Percentiles rank a stretch among this genome's conserved stretches.
Conservation (phyloP, 306 rosid species). For the Pterocarpus santalinus region DNA sequence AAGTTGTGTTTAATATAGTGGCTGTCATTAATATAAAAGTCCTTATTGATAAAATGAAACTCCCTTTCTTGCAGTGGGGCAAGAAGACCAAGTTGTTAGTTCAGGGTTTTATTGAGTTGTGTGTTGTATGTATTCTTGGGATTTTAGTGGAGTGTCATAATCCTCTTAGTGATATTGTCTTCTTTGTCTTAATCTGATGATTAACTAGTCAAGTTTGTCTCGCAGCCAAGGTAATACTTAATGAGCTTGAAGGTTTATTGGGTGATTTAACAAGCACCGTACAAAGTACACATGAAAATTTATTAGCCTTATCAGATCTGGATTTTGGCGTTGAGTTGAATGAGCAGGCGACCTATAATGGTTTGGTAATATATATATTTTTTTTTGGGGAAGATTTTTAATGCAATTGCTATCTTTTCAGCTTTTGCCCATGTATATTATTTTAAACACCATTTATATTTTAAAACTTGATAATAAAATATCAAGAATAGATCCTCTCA, state of each 20-base stretch:
- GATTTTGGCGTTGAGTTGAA: slow-evolving; percentile 48
- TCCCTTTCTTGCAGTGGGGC: neutral
- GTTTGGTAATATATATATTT: slow-evolving; percentile 53
- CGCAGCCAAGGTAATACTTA: slow-evolving; percentile 63
- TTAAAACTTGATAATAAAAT: too few species aligned
- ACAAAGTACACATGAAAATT: slow-evolving; percentile 44
- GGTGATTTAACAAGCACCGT: slow-evolving; percentile 58
- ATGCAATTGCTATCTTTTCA: slow-evolving; percentile 2
- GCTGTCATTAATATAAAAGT: slow-evolving; percentile 26
- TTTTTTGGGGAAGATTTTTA: slow-evolving; percentile 13
- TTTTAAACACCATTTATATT: neutral
- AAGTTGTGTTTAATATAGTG: slow-evolving; percentile 20
- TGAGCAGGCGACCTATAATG: slow-evolving; percentile 42
- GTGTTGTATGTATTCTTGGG: slow-evolving; percentile 19
- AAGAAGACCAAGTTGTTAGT: slow-evolving; percentile 16
- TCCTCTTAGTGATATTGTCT: neutral
- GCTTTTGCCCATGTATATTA: neutral
- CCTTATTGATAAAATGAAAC: neutral
- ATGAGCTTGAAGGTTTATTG: slow-evolving; percentile 63
- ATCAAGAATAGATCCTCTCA: too few species aligned
- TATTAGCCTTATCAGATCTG: slow-evolving; percentile 33
- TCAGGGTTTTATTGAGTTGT: neutral
- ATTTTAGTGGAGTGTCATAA: slow-evolving; percentile 10
- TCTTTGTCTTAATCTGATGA: slow-evolving; percentile 41
- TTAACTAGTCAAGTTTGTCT: slow-evolving; percentile 38